Percentiles rank a stretch among this genome's conserved stretches.
Conservation (phyloP, 768 basidiomycete species). For the Tylopilus sp. region DNA sequence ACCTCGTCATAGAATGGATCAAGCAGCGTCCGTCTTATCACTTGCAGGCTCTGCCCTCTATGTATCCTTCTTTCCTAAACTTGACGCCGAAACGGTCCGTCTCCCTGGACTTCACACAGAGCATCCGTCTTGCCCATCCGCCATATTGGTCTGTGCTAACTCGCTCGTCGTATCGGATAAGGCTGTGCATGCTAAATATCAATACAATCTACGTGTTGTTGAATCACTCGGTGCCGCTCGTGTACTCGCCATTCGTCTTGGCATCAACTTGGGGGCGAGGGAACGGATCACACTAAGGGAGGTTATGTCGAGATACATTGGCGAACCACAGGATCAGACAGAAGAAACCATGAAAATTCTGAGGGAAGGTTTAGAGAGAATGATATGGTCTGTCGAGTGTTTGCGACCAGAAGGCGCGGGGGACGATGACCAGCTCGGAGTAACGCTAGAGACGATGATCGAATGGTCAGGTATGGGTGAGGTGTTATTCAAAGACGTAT, state of each 20-base stretch:
- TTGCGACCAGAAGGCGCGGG: constrained; percentile 43
- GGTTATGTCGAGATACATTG: constrained; percentile 56
- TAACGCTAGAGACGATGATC: constrained; percentile 75
- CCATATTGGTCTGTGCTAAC: constrained; percentile 30
- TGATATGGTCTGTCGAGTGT: constrained; percentile 47
- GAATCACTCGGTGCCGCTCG: constrained; percentile 82
- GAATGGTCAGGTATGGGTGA: constrained; percentile 54
- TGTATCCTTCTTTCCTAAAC: constrained; percentile 76
- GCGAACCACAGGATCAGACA: constrained; percentile 38
- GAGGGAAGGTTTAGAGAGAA: constrained; percentile 43
- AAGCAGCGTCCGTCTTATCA: constrained; percentile 84
- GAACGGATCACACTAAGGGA: constrained; percentile 61
- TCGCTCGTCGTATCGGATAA: constrained; percentile 83
- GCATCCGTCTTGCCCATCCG: constrained; percentile 23
- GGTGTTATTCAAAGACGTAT: constrained; percentile 59
- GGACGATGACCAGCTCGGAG: constrained; percentile 50
- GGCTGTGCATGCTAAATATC: constrained; percentile 65
- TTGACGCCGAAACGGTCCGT: constrained; percentile 62
- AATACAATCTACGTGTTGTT: constrained; percentile 91
- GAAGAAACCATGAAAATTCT: constrained; percentile 44
- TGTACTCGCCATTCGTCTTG: constrained; percentile 61
- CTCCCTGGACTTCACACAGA: constrained; percentile 43
- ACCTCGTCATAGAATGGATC: constrained; percentile 67
- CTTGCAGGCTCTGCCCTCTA: constrained; percentile 68
- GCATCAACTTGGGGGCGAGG: constrained; percentile 37